A percentile compares a stretch with the other conserved stretches of the same genome.
Conservation (phyloP, 352 stramenopile genomes). For the Thalassiosira mediterranea region DNA sequence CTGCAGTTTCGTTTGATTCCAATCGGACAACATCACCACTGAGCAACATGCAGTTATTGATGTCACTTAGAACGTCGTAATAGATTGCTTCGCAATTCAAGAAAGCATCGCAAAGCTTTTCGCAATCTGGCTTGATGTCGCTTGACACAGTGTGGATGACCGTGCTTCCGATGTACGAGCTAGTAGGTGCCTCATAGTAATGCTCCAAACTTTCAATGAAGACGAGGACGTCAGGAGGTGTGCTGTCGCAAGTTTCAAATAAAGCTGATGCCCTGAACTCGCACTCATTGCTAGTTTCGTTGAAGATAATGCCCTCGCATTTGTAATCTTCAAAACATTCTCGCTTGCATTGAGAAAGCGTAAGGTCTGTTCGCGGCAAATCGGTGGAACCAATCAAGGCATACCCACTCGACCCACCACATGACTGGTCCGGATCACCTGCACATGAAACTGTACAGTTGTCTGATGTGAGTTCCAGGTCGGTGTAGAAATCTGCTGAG, state of each 20-base stretch:
- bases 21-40: constrained; percentile 23
- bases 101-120: constrained; percentile 32
- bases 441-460: constrained; percentile 24
- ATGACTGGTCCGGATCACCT: constrained; percentile 14
- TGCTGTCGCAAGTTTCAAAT: constrained; percentile 21
- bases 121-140: constrained; percentile 22
- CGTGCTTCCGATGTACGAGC: constrained; percentile 21
- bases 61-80: constrained; percentile 10
- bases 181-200: constrained; percentile 16
- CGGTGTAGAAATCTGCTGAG: constrained; percentile 7
- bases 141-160: constrained; percentile 14
- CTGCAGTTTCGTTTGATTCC: constrained; percentile 11
- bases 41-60: constrained; percentile 23
- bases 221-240: neutral
- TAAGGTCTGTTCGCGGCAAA: constrained; percentile 13
- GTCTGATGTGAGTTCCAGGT: neutral
- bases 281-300: constrained; percentile 17
- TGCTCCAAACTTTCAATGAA: constrained; percentile 30
- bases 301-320: constrained; percentile 27
- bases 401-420: constrained; percentile 21
- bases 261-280: constrained; percentile 22
- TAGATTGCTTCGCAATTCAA: constrained; percentile 17
- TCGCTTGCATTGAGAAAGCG: constrained; percentile 28
- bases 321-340: constrained; percentile 23
- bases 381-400: constrained; percentile 24